These are phyloP conservation scores for Vitis labrusca DNA, from an alignment of 164 flowering plant genomes.

Conservation along the genomic window DNA sequence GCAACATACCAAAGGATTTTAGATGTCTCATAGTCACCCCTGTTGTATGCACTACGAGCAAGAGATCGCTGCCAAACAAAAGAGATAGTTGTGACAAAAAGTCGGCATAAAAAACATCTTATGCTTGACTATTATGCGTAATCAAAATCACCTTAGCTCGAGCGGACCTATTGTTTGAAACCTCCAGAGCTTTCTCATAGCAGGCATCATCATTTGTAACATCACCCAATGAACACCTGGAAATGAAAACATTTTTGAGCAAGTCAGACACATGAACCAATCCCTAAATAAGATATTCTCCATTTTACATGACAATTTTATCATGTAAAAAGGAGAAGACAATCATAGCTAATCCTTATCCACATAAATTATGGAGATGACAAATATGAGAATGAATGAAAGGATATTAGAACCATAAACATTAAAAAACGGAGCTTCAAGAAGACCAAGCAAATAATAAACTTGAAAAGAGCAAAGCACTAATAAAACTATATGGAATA, in stretches of 20 bases:
- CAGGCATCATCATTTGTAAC: constrained; percentile 72
- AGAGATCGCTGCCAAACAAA: constrained; percentile 61
- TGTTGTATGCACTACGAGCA: constrained; percentile 92
- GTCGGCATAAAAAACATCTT: not conserved
- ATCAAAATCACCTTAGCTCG: constrained; percentile 67
- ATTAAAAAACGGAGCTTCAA: no score
- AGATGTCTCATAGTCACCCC: constrained; percentile 78
- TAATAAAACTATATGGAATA: no score
- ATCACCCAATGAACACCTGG: constrained; percentile 94
- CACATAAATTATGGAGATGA: no score
- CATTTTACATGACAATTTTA: no score
- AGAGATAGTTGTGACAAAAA: constrained; percentile 6
- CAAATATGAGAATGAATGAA: no score
- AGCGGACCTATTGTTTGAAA: constrained; percentile 76
- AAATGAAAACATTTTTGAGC: constrained; percentile 4
- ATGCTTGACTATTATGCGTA: not conserved
- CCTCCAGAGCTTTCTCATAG: constrained; percentile 84
- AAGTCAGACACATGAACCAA: not conserved
- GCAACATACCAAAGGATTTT: constrained; percentile 57
- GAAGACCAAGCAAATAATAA: no score
- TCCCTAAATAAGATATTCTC: no score
- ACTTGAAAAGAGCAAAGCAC: no score
- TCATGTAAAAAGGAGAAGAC: no score
- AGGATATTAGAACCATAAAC: no score
- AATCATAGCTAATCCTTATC: no score